Conservation (phyloP, 768 basidiomycete species). For the Filobasidium floriforme region DNA sequence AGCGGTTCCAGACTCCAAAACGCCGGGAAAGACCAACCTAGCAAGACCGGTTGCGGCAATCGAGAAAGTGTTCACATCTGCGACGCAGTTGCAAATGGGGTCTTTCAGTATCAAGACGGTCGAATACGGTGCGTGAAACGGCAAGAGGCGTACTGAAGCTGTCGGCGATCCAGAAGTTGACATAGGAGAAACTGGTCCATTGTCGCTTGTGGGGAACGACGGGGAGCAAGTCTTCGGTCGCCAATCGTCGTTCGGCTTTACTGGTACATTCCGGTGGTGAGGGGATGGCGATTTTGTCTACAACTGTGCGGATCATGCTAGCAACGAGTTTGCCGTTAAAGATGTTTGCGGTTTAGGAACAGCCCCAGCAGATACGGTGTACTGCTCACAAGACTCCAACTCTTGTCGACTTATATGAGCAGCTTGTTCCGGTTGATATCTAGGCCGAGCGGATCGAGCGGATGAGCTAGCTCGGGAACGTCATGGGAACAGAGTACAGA, state of each 20-base stretch:
- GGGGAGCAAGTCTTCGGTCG: constrained; percentile 59
- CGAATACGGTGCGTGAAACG: constrained; percentile 22
- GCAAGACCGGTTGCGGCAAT: constrained; percentile 43
- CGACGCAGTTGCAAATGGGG: constrained; percentile 47
- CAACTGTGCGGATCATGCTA: neutral
- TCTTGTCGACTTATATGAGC: no score
- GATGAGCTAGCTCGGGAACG: no score
- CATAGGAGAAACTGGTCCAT: constrained; percentile 62
- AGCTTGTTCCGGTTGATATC: no score
- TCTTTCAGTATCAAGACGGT: constrained; percentile 65
- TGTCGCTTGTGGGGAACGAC: constrained; percentile 58
- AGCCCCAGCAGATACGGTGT: no score
- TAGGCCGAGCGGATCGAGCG: no score
- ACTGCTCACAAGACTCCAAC: no score
- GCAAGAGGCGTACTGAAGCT: constrained; percentile 1
- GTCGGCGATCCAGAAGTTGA: constrained; percentile 52
- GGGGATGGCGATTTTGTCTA: constrained; percentile 4
- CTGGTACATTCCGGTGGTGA: constrained; percentile 8
- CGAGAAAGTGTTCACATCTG: constrained; percentile 39
- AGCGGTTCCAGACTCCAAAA: no score
- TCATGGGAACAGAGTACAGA: no score
- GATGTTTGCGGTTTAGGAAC: no score
- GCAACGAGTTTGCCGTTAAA: no score
- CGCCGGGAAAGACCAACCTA: constrained; percentile 7
- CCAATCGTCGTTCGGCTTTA: constrained; percentile 41